Conservation (phyloP, 768 basidiomycete genomes). For the Xerocomus spinulosus region DNA sequence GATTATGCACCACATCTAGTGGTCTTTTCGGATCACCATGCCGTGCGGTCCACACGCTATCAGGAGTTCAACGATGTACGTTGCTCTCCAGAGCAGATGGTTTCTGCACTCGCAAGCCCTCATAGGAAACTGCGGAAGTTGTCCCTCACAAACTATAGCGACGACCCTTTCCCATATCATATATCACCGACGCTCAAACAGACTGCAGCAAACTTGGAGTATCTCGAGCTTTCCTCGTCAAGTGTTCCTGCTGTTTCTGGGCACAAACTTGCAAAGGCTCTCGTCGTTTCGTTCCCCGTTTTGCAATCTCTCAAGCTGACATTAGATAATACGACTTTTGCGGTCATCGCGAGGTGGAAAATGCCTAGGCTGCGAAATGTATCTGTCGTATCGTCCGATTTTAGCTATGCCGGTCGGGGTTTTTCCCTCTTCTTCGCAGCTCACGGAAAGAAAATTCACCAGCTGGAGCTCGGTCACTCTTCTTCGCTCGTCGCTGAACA, state of each 20-base stretch:
- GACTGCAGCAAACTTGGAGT: constrained; percentile 54
- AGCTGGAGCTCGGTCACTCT: constrained; percentile 72
- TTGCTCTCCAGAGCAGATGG: constrained; percentile 52
- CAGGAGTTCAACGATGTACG: constrained; percentile 41
- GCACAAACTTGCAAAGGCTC: constrained; percentile 16
- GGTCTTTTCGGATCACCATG: constrained; percentile 61
- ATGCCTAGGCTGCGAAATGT: constrained; percentile 62
- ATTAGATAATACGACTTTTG: constrained; percentile 67
- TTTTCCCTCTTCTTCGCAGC: constrained; percentile 62
- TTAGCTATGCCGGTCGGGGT: constrained; percentile 61
- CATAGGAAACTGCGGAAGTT: constrained; percentile 51
- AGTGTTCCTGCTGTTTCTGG: constrained; percentile 41
- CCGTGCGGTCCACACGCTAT: constrained; percentile 52
- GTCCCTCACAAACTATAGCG: constrained; percentile 72
- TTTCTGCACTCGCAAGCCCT: constrained; percentile 54
- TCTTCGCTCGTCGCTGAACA: constrained; percentile 64
- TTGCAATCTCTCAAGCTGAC: constrained; percentile 67
- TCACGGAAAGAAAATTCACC: constrained; percentile 56
- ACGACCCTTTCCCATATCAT: constrained; percentile 51
- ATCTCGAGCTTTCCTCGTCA: constrained; percentile 62
- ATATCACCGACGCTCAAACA: constrained; percentile 51
- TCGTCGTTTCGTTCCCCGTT: constrained; percentile 46
- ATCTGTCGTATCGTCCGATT: constrained; percentile 67
- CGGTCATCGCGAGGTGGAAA: constrained; percentile 59
- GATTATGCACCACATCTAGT: constrained; percentile 57